Evolutionary conservation across 352 stramenopile species (phyloP).

Genomic region (Phytophthora ramorum): DNA sequence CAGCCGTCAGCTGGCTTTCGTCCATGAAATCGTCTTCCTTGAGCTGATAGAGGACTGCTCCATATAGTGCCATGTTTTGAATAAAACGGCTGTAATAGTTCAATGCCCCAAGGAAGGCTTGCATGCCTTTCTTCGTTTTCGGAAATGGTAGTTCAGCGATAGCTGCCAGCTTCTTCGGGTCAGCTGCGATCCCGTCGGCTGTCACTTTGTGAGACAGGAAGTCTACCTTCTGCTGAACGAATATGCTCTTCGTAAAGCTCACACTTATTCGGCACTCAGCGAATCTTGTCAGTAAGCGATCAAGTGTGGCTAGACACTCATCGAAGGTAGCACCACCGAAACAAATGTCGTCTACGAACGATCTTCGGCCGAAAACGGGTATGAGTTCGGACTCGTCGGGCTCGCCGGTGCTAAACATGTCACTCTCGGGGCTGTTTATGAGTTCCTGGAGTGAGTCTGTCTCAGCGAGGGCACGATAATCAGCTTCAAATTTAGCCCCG

Average conservation of each 20-base stretch:
- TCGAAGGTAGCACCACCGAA: neutral
- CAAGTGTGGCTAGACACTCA: too few species aligned
- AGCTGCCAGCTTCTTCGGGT: neutral
- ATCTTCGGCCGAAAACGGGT: neutral
- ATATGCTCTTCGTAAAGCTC: conserved; percentile 8
- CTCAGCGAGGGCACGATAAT: neutral
- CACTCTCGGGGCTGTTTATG: neutral
- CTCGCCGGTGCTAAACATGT: conserved; percentile 7
- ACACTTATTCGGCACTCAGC: conserved; percentile 2
- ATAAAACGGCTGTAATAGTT: too few species aligned
- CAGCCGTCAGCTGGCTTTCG: too few species aligned
- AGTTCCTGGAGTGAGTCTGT: neutral
- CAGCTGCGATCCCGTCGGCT: neutral
- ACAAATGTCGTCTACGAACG: conserved; percentile 7
- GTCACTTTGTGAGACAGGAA: neutral
- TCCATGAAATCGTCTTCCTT: too few species aligned
- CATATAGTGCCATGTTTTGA: too few species aligned
- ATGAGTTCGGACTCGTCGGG: neutral
- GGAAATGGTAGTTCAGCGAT: neutral
- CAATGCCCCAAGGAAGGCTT: neutral
- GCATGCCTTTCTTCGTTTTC: too few species aligned
- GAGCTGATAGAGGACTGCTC: too few species aligned
- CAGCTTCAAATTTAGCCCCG: conserved; percentile 1
- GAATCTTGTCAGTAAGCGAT: neutral
- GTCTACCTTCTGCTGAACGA: neutral